Evolutionary conservation across 192 early-diverging fungal genomes (phyloP).

Genomic region (Coemansia sp.): DNA sequence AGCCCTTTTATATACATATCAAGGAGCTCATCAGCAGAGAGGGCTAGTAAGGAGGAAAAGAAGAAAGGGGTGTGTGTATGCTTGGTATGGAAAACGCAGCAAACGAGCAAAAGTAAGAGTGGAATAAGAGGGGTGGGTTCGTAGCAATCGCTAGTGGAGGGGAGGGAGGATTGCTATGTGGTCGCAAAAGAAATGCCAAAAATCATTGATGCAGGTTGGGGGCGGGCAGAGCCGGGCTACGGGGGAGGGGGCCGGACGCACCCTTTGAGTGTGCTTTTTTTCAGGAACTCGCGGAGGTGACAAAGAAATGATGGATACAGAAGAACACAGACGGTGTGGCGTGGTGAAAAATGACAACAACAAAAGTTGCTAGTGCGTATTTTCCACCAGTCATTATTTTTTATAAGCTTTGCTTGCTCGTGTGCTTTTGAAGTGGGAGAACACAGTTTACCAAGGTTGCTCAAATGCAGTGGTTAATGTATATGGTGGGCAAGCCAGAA

Average conservation of each 20-base stretch:
- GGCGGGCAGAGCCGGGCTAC: constrained; percentile 1
- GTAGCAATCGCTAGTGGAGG: not conserved
- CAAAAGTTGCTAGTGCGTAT: too few relatives aligned
- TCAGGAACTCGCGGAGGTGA: constrained; percentile 3
- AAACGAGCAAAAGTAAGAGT: not conserved
- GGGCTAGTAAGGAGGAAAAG: not conserved
- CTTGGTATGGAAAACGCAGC: too few relatives aligned
- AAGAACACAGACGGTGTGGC: not conserved
- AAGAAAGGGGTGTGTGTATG: not conserved
- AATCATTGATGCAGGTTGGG: constrained; percentile 1
- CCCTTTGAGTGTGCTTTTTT: not conserved
- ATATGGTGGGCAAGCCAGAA: too few relatives aligned
- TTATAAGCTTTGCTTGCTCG: too few relatives aligned
- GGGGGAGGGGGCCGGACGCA: not conserved
- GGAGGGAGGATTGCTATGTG: not conserved
- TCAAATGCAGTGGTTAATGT: too few relatives aligned
- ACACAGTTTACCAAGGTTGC: too few relatives aligned
- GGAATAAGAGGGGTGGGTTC: not conserved
- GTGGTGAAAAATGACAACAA: not conserved
- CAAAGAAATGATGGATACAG: constrained; percentile 2
- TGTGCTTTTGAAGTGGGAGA: too few relatives aligned
- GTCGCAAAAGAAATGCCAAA: constrained; percentile 1
- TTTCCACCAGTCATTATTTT: too few relatives aligned
- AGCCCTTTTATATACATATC: constrained; percentile 4
- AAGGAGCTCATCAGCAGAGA: not conserved